Percentiles rank a stretch among this genome's conserved stretches.
These are phyloP conservation scores for Endotrypanum monterogeii DNA, from an alignment of 208 protist genomes.

Conservation along the genomic window DNA sequence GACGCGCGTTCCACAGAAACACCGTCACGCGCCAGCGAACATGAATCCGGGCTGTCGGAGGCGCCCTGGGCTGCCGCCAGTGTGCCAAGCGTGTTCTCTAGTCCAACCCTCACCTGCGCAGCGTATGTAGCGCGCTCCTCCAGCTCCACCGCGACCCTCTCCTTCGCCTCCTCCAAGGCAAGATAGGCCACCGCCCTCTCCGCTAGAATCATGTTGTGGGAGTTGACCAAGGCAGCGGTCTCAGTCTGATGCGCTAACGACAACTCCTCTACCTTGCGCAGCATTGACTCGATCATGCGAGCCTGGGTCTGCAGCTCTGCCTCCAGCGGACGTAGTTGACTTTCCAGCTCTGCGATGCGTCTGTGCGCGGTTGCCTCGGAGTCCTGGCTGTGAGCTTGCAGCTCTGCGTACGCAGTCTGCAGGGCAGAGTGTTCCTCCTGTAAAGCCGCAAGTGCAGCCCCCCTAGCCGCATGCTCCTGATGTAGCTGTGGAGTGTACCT, in stretches of 20 bases:
- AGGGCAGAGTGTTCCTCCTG: conserved; percentile 12
- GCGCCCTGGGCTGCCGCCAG: conserved; percentile 12
- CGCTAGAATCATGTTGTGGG: neutral
- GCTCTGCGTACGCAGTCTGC: conserved; percentile 7
- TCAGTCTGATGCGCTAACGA: conserved; percentile 9
- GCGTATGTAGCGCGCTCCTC: neutral
- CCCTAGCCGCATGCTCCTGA: conserved; percentile 4
- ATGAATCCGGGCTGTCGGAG: neutral
- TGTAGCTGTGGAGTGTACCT: conserved; percentile 4
- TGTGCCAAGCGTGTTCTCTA: neutral
- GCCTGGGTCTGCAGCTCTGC: conserved; percentile 20
- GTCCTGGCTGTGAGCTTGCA: conserved; percentile 17
- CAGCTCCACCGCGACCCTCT: conserved; percentile 4
- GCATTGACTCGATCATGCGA: conserved; percentile 6
- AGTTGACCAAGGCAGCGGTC: conserved; percentile 3
- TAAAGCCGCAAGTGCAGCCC: neutral
- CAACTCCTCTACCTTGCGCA: conserved; percentile 22
- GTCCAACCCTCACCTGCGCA: conserved; percentile 7
- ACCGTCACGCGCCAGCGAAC: neutral
- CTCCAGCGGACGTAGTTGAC: conserved; percentile 15
- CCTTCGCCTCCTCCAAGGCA: conserved; percentile 6
- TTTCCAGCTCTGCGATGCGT: conserved; percentile 21
- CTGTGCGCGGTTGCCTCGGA: conserved; percentile 1
- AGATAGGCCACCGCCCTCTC: conserved; percentile 9
- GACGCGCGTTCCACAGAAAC: neutral